Evolutionary conservation across 305 asterid genomes (phyloP).

Genomic region (Fraxinus greggii): DNA sequence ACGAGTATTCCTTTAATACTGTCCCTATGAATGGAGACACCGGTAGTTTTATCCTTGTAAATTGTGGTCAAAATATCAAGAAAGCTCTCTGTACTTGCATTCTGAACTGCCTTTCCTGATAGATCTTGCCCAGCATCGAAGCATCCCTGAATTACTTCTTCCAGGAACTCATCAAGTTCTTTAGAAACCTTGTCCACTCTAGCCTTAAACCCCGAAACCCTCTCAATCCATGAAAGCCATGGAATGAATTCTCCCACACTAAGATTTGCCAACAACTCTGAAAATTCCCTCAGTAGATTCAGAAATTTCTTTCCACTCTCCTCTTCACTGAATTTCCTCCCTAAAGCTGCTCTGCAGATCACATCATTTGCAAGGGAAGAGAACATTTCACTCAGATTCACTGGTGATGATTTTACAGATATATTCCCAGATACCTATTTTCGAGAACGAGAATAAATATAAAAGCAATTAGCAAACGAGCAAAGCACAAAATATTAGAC

Average conservation of each 20-base stretch:
- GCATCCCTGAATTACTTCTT: conserved; percentile 19
- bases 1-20: conserved; percentile 33
- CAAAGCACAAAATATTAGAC: background rate
- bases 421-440: background rate
- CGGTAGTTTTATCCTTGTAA: conserved; percentile 15
- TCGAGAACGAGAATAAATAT: background rate
- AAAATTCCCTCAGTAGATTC: conserved; percentile 24
- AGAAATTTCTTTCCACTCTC: conserved; percentile 24
- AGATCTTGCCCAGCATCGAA: background rate
- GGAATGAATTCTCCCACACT: conserved; percentile 18
- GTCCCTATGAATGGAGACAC: conserved; percentile 29
- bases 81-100: conserved; percentile 19
- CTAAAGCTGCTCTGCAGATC: conserved; percentile 31
- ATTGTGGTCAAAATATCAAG: conserved; percentile 32
- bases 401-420: background rate
- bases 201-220: conserved; percentile 22
- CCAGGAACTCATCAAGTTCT: conserved; percentile 25
- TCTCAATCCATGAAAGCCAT: conserved; percentile 21
- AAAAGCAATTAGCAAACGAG: background rate
- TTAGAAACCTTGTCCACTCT: conserved; percentile 16
- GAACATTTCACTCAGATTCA: conserved; percentile 29
- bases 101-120: background rate
- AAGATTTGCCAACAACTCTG: conserved; percentile 12
- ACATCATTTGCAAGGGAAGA: conserved; percentile 21
- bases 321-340: conserved; percentile 33